phyloP scores from a whole-genome alignment of 1,284 basidiomycete genomes.

The Cronartium quercuum region DNA sequence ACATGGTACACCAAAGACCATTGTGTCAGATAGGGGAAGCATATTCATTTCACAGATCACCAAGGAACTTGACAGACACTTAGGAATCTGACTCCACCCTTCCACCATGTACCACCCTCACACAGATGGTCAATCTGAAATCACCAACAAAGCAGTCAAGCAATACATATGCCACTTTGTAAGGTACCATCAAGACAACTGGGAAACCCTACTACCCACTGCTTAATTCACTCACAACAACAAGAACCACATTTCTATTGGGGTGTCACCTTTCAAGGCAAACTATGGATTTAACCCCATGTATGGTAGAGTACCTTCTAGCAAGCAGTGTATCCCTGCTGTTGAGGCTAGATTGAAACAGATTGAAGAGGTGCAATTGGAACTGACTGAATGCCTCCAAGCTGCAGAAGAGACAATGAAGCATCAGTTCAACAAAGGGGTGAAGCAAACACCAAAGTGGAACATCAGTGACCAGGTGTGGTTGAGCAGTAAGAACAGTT shows the following conservation, averaged over 20 bases:
- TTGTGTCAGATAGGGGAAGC: not conserved
- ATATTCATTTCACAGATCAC: constrained; percentile 1
- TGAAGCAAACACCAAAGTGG: not conserved
- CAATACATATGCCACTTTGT: not conserved
- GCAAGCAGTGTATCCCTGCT: not conserved
- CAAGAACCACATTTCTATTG: not conserved
- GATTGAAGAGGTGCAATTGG: not conserved
- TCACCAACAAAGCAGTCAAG: not conserved
- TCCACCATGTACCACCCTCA: not conserved
- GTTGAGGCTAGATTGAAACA: not conserved
- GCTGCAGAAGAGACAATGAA: not conserved
- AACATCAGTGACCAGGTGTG: not conserved
- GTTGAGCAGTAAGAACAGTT: not conserved
- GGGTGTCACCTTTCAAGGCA: not conserved
- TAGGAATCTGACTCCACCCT: not conserved
- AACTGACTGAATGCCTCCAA: not conserved
- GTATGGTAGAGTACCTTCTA: not conserved
- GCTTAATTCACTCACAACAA: constrained; percentile 3
- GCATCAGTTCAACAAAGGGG: not conserved
- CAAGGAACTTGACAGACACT: not conserved
- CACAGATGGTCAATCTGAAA: not conserved
- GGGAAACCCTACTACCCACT: not conserved
- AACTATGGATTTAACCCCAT: not conserved
- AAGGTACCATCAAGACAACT: no score
- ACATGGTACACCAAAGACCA: not conserved